Evolutionary conservation across 1,139 yeast genomes (phyloP), one percentile per base, ranked within the genome.

Genomic region (Pichia sp.): DNA sequence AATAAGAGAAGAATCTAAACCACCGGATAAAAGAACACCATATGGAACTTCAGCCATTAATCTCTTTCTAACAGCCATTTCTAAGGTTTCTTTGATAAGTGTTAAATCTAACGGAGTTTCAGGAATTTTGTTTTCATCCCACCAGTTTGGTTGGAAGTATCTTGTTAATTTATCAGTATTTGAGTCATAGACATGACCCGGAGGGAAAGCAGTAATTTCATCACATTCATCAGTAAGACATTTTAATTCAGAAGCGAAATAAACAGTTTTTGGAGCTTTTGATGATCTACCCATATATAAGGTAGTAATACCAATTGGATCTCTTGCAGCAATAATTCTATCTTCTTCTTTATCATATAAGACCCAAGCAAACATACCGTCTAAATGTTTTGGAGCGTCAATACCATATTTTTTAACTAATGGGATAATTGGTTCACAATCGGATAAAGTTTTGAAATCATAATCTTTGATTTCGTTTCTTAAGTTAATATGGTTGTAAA

Each of bases 11-110:
- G 98, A 90, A 71, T 93, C 99, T 65, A 93, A 80, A 59, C 99
- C 99, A 68, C 99, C 99, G 41, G 97, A 89, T 62, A 93, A 77
- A 63, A 93, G 76, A 46, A 93, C 99, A 74, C 99, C 99, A 72
- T 89, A 88, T 50, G 99, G 98, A 56, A 93, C 99, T 75, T 93
- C 99, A 53, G 98, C 95, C 99, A 93, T 93, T 67, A 93, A 81
- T 79, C 99, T 85, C 86, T 93, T 95, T 78, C 98, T 87, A 53
- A 93, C 99, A 49, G 99, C 93, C 74, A 86, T 76, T 72, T 93
- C 99, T 67, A 93, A 80, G 48, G 87, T 70, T 65, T 84, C 87
- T 71, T 97, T 85, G 58, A 93, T 80, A 55, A 74, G 65, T 63
- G 71, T 80, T 68, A 75, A 81, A 69, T 91, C 96, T 47, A 85